Percentiles rank a stretch among this genome's conserved stretches.
phyloP scores from a whole-genome alignment of 805 yeast genomes.

The Schwanniomyces vanrijiae region DNA sequence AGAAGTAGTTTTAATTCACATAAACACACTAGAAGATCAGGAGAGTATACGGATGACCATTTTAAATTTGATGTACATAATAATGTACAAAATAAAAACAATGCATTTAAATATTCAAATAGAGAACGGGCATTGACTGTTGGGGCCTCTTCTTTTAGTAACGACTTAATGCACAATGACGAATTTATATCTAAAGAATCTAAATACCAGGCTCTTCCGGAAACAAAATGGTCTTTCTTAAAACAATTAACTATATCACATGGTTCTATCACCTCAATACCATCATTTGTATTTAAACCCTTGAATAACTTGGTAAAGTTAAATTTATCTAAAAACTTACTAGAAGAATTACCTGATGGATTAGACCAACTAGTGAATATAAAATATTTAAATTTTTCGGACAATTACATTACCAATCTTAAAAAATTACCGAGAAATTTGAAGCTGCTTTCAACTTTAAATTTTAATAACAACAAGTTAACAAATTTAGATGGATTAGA shows the following conservation, averaged over 20 bases:
- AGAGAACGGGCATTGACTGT: conserved; percentile 25
- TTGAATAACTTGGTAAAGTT: conserved; percentile 42
- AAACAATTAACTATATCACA: conserved; percentile 43
- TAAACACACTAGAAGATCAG: conserved; percentile 10
- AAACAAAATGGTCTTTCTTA: conserved; percentile 39
- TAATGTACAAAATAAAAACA: conserved; percentile 13
- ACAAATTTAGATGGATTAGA: conserved; percentile 46
- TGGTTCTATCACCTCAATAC: conserved; percentile 37
- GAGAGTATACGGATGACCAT: conserved; percentile 9
- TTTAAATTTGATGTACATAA: conserved; percentile 9
- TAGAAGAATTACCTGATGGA: conserved; percentile 53
- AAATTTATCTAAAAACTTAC: conserved; percentile 55
- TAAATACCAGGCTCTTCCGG: conserved; percentile 25
- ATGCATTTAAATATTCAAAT: conserved; percentile 22
- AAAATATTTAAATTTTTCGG: conserved; percentile 46
- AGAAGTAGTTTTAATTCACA: conserved; percentile 29
- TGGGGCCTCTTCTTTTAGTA: conserved; percentile 26
- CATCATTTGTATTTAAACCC: conserved; percentile 38
- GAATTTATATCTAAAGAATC: not conserved
- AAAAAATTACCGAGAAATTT: conserved; percentile 34
- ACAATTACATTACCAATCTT: conserved; percentile 38
- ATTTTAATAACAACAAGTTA: conserved; percentile 50
- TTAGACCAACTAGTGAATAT: conserved; percentile 47
- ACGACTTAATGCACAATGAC: conserved; percentile 10
- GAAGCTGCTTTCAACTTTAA: conserved; percentile 42